phyloP scores from a whole-genome alignment of 176 grass and related monocot genomes.

The Tillandsia leiboldiana region DNA sequence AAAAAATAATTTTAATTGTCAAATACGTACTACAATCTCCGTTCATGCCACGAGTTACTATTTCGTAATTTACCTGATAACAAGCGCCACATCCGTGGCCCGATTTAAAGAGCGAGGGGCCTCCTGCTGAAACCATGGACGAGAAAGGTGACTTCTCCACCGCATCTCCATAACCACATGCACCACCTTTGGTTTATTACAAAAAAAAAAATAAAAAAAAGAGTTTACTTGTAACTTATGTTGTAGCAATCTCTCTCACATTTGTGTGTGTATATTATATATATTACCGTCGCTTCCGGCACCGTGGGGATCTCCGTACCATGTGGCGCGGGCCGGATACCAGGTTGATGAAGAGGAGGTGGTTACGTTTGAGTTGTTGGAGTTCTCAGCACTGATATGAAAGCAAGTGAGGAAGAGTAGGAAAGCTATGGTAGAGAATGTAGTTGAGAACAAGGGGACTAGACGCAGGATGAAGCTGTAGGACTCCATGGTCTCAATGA shows the following conservation, averaged over 20 bases:
- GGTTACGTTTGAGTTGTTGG: neutral
- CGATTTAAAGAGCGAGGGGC: conserved; percentile 47
- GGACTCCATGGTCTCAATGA: no score
- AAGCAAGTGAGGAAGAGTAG: neutral
- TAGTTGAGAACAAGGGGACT: neutral
- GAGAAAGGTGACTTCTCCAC: conserved; percentile 50
- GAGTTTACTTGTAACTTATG: neutral
- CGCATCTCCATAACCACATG: conserved; percentile 58
- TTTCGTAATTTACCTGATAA: conserved; percentile 35
- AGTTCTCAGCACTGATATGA: neutral
- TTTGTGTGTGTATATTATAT: neutral
- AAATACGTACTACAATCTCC: neutral
- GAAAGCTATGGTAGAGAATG: neutral
- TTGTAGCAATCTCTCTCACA: neutral
- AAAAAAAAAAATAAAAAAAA: neutral
- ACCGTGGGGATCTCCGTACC: conserved; percentile 48
- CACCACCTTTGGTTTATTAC: conserved; percentile 33
- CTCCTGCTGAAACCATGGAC: conserved; percentile 63
- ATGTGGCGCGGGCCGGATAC: conserved; percentile 54
- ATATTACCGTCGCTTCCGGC: conserved; percentile 58
- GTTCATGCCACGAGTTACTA: neutral
- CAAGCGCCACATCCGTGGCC: conserved; percentile 78
- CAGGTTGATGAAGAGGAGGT: conserved; percentile 14
- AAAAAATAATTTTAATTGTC: neutral
- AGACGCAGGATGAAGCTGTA: no score